Evolutionary conservation across 23 red algal genomes (phyloP).

Genomic region (Chondrus crispus): DNA sequence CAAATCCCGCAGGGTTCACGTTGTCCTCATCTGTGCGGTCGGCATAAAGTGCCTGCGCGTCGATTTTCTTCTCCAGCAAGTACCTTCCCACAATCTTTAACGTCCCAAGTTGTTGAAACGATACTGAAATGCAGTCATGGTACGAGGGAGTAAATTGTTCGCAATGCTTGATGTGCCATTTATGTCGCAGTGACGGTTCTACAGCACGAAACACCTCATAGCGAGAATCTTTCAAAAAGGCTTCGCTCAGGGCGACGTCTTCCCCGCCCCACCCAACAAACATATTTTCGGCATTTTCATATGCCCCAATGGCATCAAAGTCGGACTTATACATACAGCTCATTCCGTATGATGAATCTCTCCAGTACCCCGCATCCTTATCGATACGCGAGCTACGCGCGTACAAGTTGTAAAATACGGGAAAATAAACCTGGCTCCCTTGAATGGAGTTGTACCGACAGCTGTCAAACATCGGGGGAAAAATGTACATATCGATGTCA

Average conservation of each 20-base stretch:
- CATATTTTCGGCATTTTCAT: background rate
- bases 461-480: constrained; percentile 38
- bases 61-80: background rate
- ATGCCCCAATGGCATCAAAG: constrained; percentile 55
- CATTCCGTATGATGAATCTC: constrained; percentile 35
- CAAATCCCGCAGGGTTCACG: too few species aligned
- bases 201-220: constrained; percentile 66
- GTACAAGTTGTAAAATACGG: constrained; percentile 63
- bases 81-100: background rate
- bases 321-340: constrained; percentile 65
- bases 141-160: constrained; percentile 2
- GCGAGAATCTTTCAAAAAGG: background rate
- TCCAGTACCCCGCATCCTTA: constrained; percentile 34
- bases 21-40: background rate
- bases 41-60: background rate
- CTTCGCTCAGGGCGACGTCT: constrained; percentile 29
- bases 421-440: constrained; percentile 71
- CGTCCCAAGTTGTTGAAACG: constrained; percentile 25
- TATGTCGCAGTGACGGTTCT: constrained; percentile 61
- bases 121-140: constrained; percentile 23
- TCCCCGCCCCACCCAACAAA: constrained; percentile 60
- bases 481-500: constrained; percentile 63
- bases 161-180: constrained; percentile 58
- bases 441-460: constrained; percentile 56
- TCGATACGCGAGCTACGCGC: constrained; percentile 25